These are phyloP conservation scores for Coniochaeta sp. DNA, from an alignment of 2,329 filamentous ascomycete species.

Conservation along the genomic window DNA sequence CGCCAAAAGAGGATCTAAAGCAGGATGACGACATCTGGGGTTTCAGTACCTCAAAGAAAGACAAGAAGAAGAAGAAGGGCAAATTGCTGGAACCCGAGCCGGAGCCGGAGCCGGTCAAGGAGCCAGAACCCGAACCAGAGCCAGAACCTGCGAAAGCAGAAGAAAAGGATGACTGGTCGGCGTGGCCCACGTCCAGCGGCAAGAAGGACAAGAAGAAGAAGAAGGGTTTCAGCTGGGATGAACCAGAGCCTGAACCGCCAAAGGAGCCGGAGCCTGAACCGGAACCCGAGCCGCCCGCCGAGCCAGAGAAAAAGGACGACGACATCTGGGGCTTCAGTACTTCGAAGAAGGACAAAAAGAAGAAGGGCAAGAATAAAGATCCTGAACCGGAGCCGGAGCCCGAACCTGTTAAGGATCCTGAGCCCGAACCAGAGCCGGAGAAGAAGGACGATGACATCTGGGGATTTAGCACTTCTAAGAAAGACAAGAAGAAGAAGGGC, in stretches of 20 bases:
- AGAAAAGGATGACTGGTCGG: slow-evolving; percentile 6
- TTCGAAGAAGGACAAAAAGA: slow-evolving; percentile 32
- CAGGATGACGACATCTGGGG: slow-evolving; percentile 20
- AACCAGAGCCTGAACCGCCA: slow-evolving; percentile 6
- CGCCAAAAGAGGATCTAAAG: slow-evolving; percentile 23
- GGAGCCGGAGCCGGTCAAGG: slow-evolving; percentile 10
- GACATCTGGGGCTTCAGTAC: slow-evolving; percentile 18
- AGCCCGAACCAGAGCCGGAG: slow-evolving; percentile 23
- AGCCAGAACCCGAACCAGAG: slow-evolving; percentile 14
- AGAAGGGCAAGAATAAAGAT: slow-evolving; percentile 27
- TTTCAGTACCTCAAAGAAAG: slow-evolving; percentile 17
- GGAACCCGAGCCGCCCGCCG: slow-evolving; percentile 13
- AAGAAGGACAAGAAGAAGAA: slow-evolving; percentile 14
- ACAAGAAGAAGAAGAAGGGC: slow-evolving; percentile 9
- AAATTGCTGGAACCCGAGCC: slow-evolving; percentile 7
- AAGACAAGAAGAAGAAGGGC: slow-evolving; percentile 19
- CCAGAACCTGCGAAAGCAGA: slow-evolving; percentile 16
- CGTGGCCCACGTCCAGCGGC: slow-evolving; percentile 10
- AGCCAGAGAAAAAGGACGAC: slow-evolving; percentile 18
- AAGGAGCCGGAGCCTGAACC: slow-evolving; percentile 20
- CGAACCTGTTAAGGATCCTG: slow-evolving; percentile 18
- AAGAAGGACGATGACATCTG: slow-evolving; percentile 16
- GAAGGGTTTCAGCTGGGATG: slow-evolving; percentile 1
- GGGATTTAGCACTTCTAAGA: slow-evolving; percentile 24
- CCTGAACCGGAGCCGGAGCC: slow-evolving; percentile 26